phyloP scores from a whole-genome alignment of 805 yeast species.

The Candida jianshihensis region DNA sequence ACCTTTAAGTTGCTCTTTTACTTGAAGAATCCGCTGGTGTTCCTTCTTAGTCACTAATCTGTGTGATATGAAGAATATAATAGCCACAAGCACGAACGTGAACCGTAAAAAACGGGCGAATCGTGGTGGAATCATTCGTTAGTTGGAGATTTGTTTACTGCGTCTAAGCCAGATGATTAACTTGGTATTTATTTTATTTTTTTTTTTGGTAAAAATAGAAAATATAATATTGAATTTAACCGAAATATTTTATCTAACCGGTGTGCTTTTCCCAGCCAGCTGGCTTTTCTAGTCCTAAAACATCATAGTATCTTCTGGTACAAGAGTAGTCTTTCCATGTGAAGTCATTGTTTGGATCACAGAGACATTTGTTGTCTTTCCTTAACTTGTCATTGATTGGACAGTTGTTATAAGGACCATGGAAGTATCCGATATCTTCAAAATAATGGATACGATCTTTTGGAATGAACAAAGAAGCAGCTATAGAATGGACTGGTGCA shows the following conservation, averaged over 20 bases:
- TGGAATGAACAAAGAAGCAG: slow-evolving; percentile 71
- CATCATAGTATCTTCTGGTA: slow-evolving; percentile 53
- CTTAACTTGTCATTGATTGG: slow-evolving; percentile 62
- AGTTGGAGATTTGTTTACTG: no score
- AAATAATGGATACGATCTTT: slow-evolving; percentile 71
- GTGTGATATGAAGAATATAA: slow-evolving; percentile 15
- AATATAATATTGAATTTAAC: no score
- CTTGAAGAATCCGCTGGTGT: slow-evolving; percentile 12
- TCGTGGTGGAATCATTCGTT: no score
- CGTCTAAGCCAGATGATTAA: no score
- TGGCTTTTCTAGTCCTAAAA: slow-evolving; percentile 52
- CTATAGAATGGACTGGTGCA: slow-evolving; percentile 88
- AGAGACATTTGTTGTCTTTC: slow-evolving; percentile 57
- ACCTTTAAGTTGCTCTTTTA: slow-evolving; percentile 11
- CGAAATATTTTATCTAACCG: slow-evolving; percentile 24
- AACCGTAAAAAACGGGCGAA: slow-evolving; percentile 13
- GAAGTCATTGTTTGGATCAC: slow-evolving; percentile 64
- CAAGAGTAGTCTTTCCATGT: slow-evolving; percentile 74
- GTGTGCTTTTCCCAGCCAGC: slow-evolving; percentile 62
- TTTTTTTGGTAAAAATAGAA: no score
- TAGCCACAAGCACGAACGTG: slow-evolving; percentile 9
- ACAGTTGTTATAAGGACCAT: slow-evolving; percentile 75
- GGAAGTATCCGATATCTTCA: slow-evolving; percentile 79
- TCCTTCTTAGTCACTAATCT: slow-evolving; percentile 13
- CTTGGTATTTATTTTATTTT: no score